A percentile compares a stretch with the other conserved stretches of the same genome.
Evolutionary conservation across 352 stramenopile species (phyloP).

Genomic region (Globisporangium parvum): DNA sequence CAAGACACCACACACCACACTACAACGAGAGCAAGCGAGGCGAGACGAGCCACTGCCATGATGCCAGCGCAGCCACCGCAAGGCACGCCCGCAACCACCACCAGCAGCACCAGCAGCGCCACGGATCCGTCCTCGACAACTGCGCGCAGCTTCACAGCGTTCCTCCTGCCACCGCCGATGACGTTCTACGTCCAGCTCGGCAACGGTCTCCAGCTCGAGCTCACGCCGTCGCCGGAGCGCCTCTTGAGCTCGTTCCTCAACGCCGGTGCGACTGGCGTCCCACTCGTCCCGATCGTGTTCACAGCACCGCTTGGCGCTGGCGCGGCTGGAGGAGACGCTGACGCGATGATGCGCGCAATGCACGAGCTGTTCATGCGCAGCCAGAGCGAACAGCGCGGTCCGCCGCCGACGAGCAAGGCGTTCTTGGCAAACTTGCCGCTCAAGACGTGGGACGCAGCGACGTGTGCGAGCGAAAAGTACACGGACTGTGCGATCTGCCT

Average conservation of each 20-base stretch:
- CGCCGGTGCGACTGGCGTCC: conserved; percentile 11
- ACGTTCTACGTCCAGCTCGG: conserved; percentile 58
- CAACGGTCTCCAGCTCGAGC: conserved; percentile 39
- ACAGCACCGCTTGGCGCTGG: conserved; percentile 1
- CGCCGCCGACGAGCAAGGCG: conserved; percentile 57
- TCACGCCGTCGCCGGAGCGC: conserved; percentile 35
- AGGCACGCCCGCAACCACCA: not conserved
- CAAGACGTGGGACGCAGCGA: conserved; percentile 43
- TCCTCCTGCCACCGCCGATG: conserved; percentile 53
- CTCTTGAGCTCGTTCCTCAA: conserved; percentile 33
- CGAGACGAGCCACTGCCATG: not conserved
- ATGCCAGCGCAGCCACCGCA: conserved; percentile 4
- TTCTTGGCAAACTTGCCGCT: conserved; percentile 64
- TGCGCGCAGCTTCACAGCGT: conserved; percentile 23
- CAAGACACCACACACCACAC: not conserved
- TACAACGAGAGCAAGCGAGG: not conserved
- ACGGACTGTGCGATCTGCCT: conserved; percentile 74
- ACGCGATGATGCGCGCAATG: conserved; percentile 35
- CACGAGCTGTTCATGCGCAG: conserved; percentile 64
- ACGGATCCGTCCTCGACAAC: conserved; percentile 14
- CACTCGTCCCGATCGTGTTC: not conserved
- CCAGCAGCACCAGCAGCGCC: conserved; percentile 5
- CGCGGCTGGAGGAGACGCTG: conserved; percentile 8
- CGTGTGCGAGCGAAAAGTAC: conserved; percentile 41
- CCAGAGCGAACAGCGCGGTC: conserved; percentile 54